Conservation (phyloP, 2,329 filamentous ascomycete genomes). For the Fusarium gaditjirri region DNA sequence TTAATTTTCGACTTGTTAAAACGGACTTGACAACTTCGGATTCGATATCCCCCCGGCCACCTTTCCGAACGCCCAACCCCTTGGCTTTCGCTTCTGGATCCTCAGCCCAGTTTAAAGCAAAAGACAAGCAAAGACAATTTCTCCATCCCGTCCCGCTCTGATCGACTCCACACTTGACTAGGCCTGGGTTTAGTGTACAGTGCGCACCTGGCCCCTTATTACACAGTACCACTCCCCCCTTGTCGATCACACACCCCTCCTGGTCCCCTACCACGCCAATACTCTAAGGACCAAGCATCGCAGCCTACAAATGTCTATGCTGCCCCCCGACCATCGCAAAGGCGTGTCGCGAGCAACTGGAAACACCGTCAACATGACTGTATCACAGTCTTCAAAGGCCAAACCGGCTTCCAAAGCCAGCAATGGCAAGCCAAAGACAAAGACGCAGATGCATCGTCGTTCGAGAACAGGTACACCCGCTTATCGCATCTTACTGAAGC, state of each 20-base stretch:
- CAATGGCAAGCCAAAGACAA: slow-evolving; percentile 70
- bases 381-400: slow-evolving; percentile 67
- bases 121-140: slow-evolving; percentile 31
- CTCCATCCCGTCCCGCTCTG: slow-evolving; percentile 47
- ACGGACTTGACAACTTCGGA: slow-evolving; percentile 38
- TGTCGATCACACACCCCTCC: slow-evolving; percentile 40
- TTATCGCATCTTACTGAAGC: slow-evolving; percentile 41
- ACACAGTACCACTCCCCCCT: slow-evolving; percentile 42
- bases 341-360: slow-evolving; percentile 59
- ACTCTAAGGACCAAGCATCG: slow-evolving; percentile 49
- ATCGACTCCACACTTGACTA: slow-evolving; percentile 40
- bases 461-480: slow-evolving; percentile 83
- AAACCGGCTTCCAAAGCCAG: slow-evolving; percentile 66
- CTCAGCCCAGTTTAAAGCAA: slow-evolving; percentile 22
- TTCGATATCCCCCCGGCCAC: slow-evolving; percentile 35
- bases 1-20: slow-evolving; percentile 45
- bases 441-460: slow-evolving; percentile 89
- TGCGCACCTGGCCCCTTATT: slow-evolving; percentile 1
- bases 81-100: slow-evolving; percentile 39
- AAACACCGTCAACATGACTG: slow-evolving; percentile 68
- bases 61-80: slow-evolving; percentile 41
- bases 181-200: slow-evolving; percentile 25
- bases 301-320: slow-evolving; percentile 70
- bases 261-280: slow-evolving; percentile 41
- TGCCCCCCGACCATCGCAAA: slow-evolving; percentile 69